Base-by-base conservation (phyloP, 345 rosid species). In the Bruguiera sexangula region DNA sequence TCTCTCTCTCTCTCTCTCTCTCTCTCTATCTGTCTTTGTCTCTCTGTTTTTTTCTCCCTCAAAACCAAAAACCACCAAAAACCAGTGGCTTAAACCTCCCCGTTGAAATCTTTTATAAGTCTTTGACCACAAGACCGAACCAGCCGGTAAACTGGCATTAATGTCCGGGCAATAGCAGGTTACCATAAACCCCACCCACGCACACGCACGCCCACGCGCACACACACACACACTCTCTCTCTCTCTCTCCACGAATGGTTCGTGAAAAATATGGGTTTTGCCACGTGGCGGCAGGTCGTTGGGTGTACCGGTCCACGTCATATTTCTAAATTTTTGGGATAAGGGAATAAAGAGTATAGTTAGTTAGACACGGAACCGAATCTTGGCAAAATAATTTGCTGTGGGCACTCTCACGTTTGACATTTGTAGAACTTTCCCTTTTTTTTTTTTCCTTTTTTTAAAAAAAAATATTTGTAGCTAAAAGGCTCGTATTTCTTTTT, bases 21-120 rank as follows among this genome's bases (percentile, higher is more conserved):
- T 34, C n/a, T 51, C 8, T 48, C 24, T 24, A 24, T 30, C 22
- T 16, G 22, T 4, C 30, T 24, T 27, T 56, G 24, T 24, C 24
- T 48, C 24, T 30, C 22, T 16, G 22, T 4, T 29, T 24, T 27
- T 56, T 56, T 56, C 69, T 51, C 16, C 4, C 29, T 24, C 15
- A n/a, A 76, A 72, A 72, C 36, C 76, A 57, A 80, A 37, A 80
- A 73, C 77, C 79, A 80, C 79, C 72, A 26, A 52, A 10, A 48
- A 74, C 60, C 50, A 63, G 81, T 22, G 61, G 75, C 91, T 82
- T 79, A 89, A 91, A 85, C 95, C 96, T 81, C 84, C 71, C 76
- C 59, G 5, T 5, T 11, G 18, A 13, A 43, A 43, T 53, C 8
- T 62, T 69, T 50, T 63, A 16, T 29, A 70, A 62, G 13, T 34